Percentiles rank a stretch among this genome's conserved stretches.
These are phyloP conservation scores for Epichloe uncinata DNA, from an alignment of 2,329 filamentous ascomycete genomes.

Conservation along the genomic window DNA sequence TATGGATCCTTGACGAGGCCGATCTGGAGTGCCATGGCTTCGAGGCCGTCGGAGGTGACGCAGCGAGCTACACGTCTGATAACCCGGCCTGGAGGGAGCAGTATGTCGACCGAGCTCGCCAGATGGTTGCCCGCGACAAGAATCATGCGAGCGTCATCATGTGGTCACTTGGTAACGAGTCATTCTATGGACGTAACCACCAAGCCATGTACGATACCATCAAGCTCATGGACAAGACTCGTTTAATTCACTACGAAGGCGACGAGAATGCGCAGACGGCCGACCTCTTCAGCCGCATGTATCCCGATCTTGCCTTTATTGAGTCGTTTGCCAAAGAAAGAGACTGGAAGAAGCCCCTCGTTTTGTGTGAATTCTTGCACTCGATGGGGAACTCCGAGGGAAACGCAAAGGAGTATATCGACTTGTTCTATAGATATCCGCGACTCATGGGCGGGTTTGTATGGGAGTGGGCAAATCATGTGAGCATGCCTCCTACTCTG, in stretches of 20 bases:
- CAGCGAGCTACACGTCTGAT: slow-evolving; percentile 35
- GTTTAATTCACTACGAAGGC: slow-evolving; percentile 53
- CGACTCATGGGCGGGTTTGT: slow-evolving; percentile 48
- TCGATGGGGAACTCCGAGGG: slow-evolving; percentile 66
- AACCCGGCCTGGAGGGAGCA: slow-evolving; percentile 49
- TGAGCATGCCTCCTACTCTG: neutral
- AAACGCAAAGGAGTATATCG: slow-evolving; percentile 51
- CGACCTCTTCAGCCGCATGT: slow-evolving; percentile 56
- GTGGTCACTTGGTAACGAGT: slow-evolving; percentile 61
- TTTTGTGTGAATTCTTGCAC: slow-evolving; percentile 42
- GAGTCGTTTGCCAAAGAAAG: slow-evolving; percentile 25
- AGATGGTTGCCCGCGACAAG: slow-evolving; percentile 46
- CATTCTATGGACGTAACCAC: slow-evolving; percentile 57
- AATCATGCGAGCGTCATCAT: slow-evolving; percentile 54
- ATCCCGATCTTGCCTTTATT: slow-evolving; percentile 37
- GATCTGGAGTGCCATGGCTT: slow-evolving; percentile 44
- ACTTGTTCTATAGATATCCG: slow-evolving; percentile 43
- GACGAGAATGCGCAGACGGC: slow-evolving; percentile 43
- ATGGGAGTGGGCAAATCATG: slow-evolving; percentile 52
- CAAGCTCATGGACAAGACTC: slow-evolving; percentile 39
- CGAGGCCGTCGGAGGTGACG: slow-evolving; percentile 23
- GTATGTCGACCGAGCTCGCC: slow-evolving; percentile 52
- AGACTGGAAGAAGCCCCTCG: slow-evolving; percentile 40
- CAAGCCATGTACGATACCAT: slow-evolving; percentile 54
- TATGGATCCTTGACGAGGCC: slow-evolving; percentile 49